Base-by-base conservation (phyloP, 768 basidiomycete genomes). In the Leucocoprinus sp. region DNA sequence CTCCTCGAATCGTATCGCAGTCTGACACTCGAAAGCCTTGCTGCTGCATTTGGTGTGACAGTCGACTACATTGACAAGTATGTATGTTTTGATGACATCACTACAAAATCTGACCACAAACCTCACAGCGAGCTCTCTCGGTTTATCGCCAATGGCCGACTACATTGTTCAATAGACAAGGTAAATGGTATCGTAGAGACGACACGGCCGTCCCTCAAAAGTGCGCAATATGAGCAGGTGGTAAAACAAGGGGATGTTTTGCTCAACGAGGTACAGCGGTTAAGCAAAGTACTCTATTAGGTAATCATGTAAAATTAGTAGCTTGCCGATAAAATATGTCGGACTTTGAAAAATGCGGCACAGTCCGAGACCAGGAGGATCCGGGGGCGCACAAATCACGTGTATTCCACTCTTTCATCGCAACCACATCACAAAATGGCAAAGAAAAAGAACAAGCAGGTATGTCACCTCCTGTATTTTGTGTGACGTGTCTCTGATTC, bases 121-220 rank as follows among this genome's bases (percentile, higher is more conserved):
- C 8, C 14, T 18, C 33, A 2, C 52, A 93, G 90, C 54, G 93
- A 99, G 57, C 72, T 98, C 27, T 89, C 90, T 23, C 77, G 82
- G 5, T 95, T 97, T 68, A 97, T 99, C 54, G 84, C 93, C 12
- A 76, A 78, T 11, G 85, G 87, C 18, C 74, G 95, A 8, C 64
- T 99, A 40, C 81, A 89, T 56, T 87, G 84, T 54, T 80, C 82
- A 1, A 97, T 98, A 49, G 93, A 98, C 71, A 89, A 90, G 57
- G 95, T 98, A n/a, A 74, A 84, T 46, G 90, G 92, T 0, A 76
- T 97, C 28, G 92, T 97, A 12, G 88, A 93, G 66, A 97, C 95
- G 19, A 93, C 87, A 38, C 72, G 90, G 9, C 73, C 70, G 9
- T 64, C 63, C 0, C 53, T 68, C 17, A 76, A 96, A 74, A 87